Evolutionary conservation across 2,329 filamentous ascomycete species (phyloP), one percentile per base, ranked within the genome.

Genomic region (Dothiorella sarmentorum): DNA sequence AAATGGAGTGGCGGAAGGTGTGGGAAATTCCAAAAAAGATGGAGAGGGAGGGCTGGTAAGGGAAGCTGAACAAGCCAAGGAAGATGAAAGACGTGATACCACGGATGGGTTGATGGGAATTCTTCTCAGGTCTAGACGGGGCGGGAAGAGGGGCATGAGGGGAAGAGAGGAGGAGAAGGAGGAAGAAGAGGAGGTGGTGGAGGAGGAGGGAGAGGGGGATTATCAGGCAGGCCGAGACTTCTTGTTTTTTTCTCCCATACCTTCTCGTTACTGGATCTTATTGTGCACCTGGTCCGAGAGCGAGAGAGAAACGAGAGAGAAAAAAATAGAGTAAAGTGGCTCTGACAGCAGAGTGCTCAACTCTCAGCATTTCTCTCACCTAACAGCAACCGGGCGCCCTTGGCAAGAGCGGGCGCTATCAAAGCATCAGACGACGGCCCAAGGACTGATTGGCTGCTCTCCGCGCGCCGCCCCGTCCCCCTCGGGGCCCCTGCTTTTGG

Each of bases 271-370:
- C 33, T 37, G 7, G 13, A n/a, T 37, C 33, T 37, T n/a, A 15
- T 15, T n/a, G n/a, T n/a, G n/a, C 33, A 37, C 17, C 15, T 17
- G 33, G 33, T 17, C 33, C 24, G 29, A n/a, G 44, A 49, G 29
- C 18, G 29, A 24, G 43, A 3, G 26, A 47, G 27, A 35, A 26
- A n/a, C n/a, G n/a, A n/a, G n/a, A n/a, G n/a, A n/a, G n/a, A n/a
- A n/a, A n/a, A n/a, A n/a, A n/a, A n/a, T n/a, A n/a, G n/a, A n/a
- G n/a, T n/a, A n/a, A n/a, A n/a, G n/a, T n/a, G 47, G 47, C 47
- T 37, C 20, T 52, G 47, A 35, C 47, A 52, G 47, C 47, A 27
- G 35, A 27, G 49, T 40, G 49, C 49, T 40, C 49, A 53, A 38
- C 27, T 53, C 49, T 38, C 49, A 53, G 47, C 49, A 40, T 53